phyloP scores from a whole-genome alignment of 1,139 yeast genomes.

The Nakaseomyces sp. region DNA sequence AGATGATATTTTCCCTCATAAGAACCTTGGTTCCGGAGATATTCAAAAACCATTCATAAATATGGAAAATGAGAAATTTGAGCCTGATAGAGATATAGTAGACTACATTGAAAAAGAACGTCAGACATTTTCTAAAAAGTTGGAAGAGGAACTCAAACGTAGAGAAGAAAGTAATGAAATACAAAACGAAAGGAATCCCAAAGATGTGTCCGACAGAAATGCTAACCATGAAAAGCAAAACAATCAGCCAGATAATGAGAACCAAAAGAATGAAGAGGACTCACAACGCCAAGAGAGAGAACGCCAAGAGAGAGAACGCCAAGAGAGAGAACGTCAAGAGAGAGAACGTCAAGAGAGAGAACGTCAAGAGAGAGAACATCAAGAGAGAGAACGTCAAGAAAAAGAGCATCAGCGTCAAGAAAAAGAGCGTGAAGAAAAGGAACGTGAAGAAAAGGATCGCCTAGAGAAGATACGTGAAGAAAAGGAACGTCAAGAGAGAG shows the following conservation, averaged over 20 bases:
- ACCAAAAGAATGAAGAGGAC: too few relatives aligned
- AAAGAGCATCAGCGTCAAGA: slow-evolving; percentile 17
- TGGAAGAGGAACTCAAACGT: slow-evolving; percentile 11
- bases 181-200: too few relatives aligned
- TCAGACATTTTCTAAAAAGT: not conserved
- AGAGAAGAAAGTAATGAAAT: slow-evolving; percentile 7
- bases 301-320: not conserved
- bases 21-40: not conserved
- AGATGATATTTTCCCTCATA: not conserved
- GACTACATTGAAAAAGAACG: not conserved
- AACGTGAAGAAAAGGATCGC: slow-evolving; percentile 11
- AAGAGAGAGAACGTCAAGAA: slow-evolving; percentile 13
- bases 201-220: too few relatives aligned
- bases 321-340: not conserved
- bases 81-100: not conserved
- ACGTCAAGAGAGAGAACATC: slow-evolving; percentile 10
- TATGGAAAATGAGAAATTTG: not conserved
- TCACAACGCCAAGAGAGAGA: not conserved
- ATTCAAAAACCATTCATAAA: not conserved
- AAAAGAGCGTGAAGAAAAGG: slow-evolving; percentile 21
- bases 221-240: too few relatives aligned
- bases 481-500: slow-evolving; percentile 13
- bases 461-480: too few relatives aligned
- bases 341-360: slow-evolving; percentile 18
- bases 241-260: too few relatives aligned